Conservation (phyloP, 176 grass and related monocot genomes). For the Poa pratensis region DNA sequence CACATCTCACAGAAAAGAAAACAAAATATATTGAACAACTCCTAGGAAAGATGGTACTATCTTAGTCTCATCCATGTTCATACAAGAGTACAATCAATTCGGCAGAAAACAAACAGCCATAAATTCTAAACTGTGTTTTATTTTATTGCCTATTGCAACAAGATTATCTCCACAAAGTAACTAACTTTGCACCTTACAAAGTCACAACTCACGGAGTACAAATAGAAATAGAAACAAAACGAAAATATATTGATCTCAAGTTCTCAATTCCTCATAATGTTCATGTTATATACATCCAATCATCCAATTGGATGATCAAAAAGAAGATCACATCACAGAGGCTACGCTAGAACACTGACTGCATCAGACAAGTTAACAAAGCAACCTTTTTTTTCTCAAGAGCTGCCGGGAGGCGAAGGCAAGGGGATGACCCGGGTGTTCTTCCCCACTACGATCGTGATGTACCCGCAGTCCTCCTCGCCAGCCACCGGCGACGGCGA, state of each 20-base stretch:
- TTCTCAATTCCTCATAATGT: slow-evolving; percentile 34
- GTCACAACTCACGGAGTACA: neutral
- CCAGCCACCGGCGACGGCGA: slow-evolving; percentile 48
- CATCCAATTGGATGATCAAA: slow-evolving; percentile 46
- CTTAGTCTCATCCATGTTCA: neutral
- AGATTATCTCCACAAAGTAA: neutral
- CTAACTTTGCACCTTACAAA: neutral
- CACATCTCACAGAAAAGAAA: neutral
- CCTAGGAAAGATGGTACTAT: neutral
- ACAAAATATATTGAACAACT: neutral
- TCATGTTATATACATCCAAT: slow-evolving; percentile 61
- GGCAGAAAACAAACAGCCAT: neutral
- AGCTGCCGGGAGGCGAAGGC: slow-evolving; percentile 35
- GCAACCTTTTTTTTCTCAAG: neutral
- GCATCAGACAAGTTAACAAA: slow-evolving; percentile 42
- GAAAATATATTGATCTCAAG: slow-evolving; percentile 3
- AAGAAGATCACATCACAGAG: slow-evolving; percentile 38
- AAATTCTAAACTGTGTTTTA: neutral
- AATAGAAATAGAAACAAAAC: neutral
- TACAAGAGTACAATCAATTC: neutral
- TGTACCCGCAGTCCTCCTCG: slow-evolving; percentile 60
- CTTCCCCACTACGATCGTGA: slow-evolving; percentile 61
- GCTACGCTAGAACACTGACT: slow-evolving; percentile 46
- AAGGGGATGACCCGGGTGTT: slow-evolving; percentile 48
- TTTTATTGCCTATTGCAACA: neutral